Base-by-base conservation (phyloP, 805 yeast species). In the Pichia nakasei region DNA sequence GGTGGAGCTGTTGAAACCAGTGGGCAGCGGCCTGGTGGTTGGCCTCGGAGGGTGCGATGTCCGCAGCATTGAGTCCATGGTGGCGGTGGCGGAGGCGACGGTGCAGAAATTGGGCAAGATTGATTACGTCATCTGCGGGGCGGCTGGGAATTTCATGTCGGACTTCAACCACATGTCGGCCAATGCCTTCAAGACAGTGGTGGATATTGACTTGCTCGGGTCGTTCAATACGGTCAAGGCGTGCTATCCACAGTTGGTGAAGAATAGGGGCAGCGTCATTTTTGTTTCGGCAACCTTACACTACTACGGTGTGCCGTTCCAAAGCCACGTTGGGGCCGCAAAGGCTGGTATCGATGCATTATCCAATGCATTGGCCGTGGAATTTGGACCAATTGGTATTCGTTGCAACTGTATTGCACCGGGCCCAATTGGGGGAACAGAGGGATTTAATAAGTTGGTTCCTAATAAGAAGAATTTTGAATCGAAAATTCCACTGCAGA, bases 271-370 rank as follows among this genome's bases (percentile, higher is more conserved):
- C 22, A 65, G 78, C 3, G 69, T 86, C 15, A 52, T 89, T 12
- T 87, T 89, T 54, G 85, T 91, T 18, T 76, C 89, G 39, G 94
- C 97, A 2, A 89, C 97, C 2, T 72, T 91, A 48, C 97, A 91
- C 64, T 85, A 85, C 62, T 75, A 78, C 54, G 97, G 97, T 11
- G 78, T 84, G 24, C 95, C 96, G 13, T 79, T 83, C 67, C 97
- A 91, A 64, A 56, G 79, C 6, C 97, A 91, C 56, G 96, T 88
- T 3, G 82, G 89, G 6, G 96, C 97, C 0, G 97, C 97, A 3
- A 91, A 91, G 64, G 96, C 97, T 1, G 97, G 96, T 22, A 73
- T 91, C 35, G 97, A 91, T 60, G 94, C 96, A 3, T 68, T 89
- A 32, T 78, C 86, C 22, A 80, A 82, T 51, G 82, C 88, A 2